These are phyloP conservation scores for Begonia fuchsioides DNA, from an alignment of 306 rosid genomes.

Conservation along the genomic window DNA sequence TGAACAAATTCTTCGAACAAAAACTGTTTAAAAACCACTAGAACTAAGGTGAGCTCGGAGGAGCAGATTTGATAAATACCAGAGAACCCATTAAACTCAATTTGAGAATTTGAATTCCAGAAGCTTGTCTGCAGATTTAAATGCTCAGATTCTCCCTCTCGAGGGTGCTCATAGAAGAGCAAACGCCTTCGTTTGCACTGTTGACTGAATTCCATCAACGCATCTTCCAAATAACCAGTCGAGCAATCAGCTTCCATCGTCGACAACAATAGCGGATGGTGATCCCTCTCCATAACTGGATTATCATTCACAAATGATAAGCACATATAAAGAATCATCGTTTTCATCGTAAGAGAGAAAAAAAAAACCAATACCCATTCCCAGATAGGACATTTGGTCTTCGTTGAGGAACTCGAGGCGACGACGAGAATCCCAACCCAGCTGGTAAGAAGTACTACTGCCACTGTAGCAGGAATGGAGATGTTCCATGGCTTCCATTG, in stretches of 20 bases:
- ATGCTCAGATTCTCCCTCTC: too few species aligned
- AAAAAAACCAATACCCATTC: slow-evolving; percentile 10
- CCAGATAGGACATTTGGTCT: slow-evolving; percentile 52
- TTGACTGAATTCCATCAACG: slow-evolving; percentile 52
- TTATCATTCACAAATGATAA: slow-evolving; percentile 4
- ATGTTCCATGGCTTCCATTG: background rate
- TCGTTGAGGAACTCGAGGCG: slow-evolving; percentile 49
- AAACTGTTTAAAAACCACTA: background rate
- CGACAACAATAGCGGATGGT: slow-evolving; percentile 28
- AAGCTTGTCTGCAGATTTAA: slow-evolving; percentile 20
- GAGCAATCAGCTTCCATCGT: slow-evolving; percentile 43
- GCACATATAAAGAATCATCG: slow-evolving; percentile 1
- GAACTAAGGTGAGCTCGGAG: background rate
- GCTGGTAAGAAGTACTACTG: too few species aligned
- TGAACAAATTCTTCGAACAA: background rate
- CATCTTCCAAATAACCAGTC: slow-evolving; percentile 85
- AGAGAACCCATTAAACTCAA: slow-evolving; percentile 15
- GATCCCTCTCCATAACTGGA: slow-evolving; percentile 37
- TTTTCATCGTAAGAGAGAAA: background rate
- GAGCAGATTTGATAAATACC: slow-evolving; percentile 1
- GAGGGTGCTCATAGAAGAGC: slow-evolving; percentile 20
- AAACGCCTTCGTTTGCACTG: slow-evolving; percentile 63
- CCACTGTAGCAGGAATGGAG: background rate
- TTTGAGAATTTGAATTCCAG: slow-evolving; percentile 46
- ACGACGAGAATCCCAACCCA: too few species aligned